Conservation (phyloP, 2,329 filamentous ascomycete species). For the Sporothrix schenckii region DNA sequence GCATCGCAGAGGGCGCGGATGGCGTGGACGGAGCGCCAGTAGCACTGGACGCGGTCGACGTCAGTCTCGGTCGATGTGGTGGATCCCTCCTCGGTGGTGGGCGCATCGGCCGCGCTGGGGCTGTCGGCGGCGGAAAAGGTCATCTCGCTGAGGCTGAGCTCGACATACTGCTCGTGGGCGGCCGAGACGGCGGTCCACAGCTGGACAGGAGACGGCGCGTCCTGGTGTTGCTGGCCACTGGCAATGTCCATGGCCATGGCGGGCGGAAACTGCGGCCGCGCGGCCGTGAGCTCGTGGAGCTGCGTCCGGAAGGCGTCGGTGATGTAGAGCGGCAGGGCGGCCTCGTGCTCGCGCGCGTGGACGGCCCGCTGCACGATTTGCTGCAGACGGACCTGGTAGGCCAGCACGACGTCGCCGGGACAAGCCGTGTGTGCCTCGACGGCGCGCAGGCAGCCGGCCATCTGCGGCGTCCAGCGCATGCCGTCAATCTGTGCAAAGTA, state of each 20-base stretch:
- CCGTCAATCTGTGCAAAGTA: constrained; percentile 53
- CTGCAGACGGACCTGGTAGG: constrained; percentile 47
- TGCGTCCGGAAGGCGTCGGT: constrained; percentile 3
- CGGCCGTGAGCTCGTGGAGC: neutral
- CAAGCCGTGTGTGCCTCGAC: constrained; percentile 52
- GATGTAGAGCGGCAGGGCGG: neutral
- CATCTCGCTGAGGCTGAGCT: constrained; percentile 26
- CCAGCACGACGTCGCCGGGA: constrained; percentile 54
- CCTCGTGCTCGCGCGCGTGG: neutral
- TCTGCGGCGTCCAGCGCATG: constrained; percentile 59
- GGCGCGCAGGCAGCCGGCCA: constrained; percentile 58
- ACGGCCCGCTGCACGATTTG: constrained; percentile 44
- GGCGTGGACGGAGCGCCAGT: constrained; percentile 30
- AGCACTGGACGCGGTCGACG: constrained; percentile 17
- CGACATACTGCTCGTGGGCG: constrained; percentile 20
- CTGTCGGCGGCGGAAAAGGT: constrained; percentile 14
- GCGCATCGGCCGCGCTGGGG: neutral
- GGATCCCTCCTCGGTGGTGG: too few relatives aligned
- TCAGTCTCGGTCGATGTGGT: neutral
- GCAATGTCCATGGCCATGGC: neutral
- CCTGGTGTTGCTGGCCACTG: neutral
- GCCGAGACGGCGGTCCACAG: neutral
- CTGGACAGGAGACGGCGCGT: neutral
- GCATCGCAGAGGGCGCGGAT: constrained; percentile 27
- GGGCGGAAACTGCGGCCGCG: neutral